Base-by-base conservation (phyloP, 176 grass and related monocot species). In the Aegilops longissima region DNA sequence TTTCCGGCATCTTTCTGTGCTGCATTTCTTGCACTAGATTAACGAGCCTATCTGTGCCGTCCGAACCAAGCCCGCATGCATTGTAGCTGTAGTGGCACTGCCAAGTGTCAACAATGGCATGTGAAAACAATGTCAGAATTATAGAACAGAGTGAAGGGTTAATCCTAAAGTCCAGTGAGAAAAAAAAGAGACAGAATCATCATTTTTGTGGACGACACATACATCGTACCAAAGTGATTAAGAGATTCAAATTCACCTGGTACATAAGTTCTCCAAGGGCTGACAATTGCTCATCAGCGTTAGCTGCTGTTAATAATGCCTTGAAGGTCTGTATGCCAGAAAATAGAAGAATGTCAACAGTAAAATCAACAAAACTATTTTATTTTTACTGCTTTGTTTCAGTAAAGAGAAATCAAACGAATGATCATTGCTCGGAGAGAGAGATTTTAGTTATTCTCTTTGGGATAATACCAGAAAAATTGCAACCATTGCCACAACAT, bases 41-140 rank as follows among this genome's bases (percentile, higher is more conserved):
- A 33, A 97, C 94, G 42, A 97, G 66, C 54, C 82, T 81, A 36
- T 94, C 92, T 1, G 97, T 99, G 10, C 92, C 97, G 23, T 94
- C 90, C 5, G 97, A 99, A 56, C 94, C 97, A 56, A 99, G 90
- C 40, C 90, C 94, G 62, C 94, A 99, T 23, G 92, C 97, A 75
- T 82, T 92, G 72, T 99, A 99, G 83, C 97, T 99, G 69, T 94
- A 92, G 69, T 99, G 97, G 84, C 97, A 99, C 92, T 99, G 90
- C 25, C 12, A 78, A 80, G 27, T 31, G 25, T 31, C 73, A 12
- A 40, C 33, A 83, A 61, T 2, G 84, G 51, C 69, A 12, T 13
- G 16, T 12, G 58, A 40, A 42, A 76, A 42, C 62, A 0, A 70
- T 39, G 69, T 85, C 23, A 91, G 33, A 4, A 65, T 8, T 33